Conservation (phyloP, 257 asterid genomes). For the Thymus quinquecostatus region DNA sequence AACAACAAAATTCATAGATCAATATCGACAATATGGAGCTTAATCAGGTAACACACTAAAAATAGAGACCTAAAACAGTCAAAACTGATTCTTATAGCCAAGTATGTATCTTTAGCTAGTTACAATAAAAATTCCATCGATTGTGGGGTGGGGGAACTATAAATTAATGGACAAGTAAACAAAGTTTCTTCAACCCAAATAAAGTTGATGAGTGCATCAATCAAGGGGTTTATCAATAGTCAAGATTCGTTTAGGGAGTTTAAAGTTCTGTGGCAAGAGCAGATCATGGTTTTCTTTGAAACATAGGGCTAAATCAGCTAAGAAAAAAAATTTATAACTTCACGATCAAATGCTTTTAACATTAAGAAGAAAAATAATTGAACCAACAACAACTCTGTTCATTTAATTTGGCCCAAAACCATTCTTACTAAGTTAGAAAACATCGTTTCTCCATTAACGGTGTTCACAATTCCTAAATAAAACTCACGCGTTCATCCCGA, state of each 20-base stretch:
- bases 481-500: neutral
- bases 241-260: conserved; percentile 12
- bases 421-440: neutral
- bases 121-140: conserved; percentile 12
- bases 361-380: neutral
- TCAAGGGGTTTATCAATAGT: neutral
- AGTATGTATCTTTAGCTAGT: conserved; percentile 22
- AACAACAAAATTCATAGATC: conserved; percentile 34
- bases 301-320: neutral
- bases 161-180: neutral
- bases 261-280: conserved; percentile 10
- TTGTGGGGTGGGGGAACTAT: neutral
- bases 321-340: neutral
- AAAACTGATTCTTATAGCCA: conserved; percentile 24
- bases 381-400: conserved; percentile 1
- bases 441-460: conserved; percentile 11
- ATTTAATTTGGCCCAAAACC: conserved; percentile 19
- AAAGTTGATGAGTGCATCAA: conserved; percentile 9
- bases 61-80: neutral
- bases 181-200: neutral
- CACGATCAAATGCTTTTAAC: neutral
- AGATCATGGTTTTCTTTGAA: conserved; percentile 7
- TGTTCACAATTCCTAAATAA: neutral
- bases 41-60: neutral
- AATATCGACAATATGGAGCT: conserved; percentile 22